Base-by-base conservation (phyloP, 2,329 filamentous ascomycete species). In the Knoxdaviesia capensis region DNA sequence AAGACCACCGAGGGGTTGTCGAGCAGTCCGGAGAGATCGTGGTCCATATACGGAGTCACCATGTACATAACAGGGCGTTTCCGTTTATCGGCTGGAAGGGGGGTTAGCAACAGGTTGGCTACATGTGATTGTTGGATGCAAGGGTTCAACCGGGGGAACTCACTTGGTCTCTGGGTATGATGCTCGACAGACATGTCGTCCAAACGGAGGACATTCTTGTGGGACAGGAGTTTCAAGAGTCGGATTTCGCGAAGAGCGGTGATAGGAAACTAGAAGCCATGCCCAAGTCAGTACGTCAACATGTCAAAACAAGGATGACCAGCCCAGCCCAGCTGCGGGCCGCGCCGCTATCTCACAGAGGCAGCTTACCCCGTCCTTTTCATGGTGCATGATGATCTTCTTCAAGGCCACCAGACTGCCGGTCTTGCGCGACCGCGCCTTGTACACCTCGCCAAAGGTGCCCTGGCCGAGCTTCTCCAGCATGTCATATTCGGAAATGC, bases 321-420 rank as follows among this genome's bases (percentile, higher is more conserved):
- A 20, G 20, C 20, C 20, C n/a, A n/a, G n/a, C n/a, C 20, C 20
- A 20, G 20, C 20, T 20, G 20, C 20, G 20, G 20, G 20, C 20
- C 20, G 3, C 20, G 20, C 20, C 2, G 20, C 20, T 20, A 20
- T 20, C 20, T 20, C 20, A 20, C 20, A 41, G 35, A 41, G 31
- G 6, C 39, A 35, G 62, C 76, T 52, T 61, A 83, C 78, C 40
- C 90, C 90, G 60, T 98, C 90, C 58, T 94, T 96, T 64, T 98
- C 90, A 58, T 96, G 93, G 58, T 96, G 90, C 83, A 96, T 94
- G 49, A 98, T 75, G 50, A 98, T 98, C 69, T 96, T 96, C 66
- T 98, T 98, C 54, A 98, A 61, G 4, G 90, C 90, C 46, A 94
- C 81, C 38, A 88, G 59, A 29, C 73, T 69, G 42, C 82, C 80